Conservation (phyloP, 1,139 yeast genomes). For the Geotrichum cucujoidarum region DNA sequence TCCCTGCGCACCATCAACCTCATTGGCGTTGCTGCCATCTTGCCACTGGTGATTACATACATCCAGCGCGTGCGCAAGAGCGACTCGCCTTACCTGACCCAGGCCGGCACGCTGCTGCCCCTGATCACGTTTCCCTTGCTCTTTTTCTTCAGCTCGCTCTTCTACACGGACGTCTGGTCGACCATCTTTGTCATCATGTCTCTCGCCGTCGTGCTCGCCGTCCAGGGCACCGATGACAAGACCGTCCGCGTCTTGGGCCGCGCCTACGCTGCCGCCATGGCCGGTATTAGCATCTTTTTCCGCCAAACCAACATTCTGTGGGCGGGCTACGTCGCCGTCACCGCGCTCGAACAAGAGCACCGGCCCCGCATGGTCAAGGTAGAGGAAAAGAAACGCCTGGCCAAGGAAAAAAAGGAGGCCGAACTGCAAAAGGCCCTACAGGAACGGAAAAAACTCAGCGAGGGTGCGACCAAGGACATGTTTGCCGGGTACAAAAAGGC, state of each 20-base stretch:
- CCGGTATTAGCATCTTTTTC: conserved; percentile 47
- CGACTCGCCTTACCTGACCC: background rate
- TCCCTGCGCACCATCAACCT: conserved; percentile 56
- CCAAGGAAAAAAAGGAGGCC: background rate
- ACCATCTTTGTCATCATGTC: conserved; percentile 58
- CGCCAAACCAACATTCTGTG: conserved; percentile 91
- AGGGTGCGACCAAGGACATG: background rate
- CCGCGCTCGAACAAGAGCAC: conserved; percentile 19
- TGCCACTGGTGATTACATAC: conserved; percentile 43
- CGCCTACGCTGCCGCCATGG: conserved; percentile 26
- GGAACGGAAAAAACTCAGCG: background rate
- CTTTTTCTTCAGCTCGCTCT: conserved; percentile 66
- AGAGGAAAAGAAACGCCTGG: background rate
- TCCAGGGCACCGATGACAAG: conserved; percentile 3
- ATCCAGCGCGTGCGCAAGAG: conserved; percentile 27
- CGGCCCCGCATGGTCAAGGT: background rate
- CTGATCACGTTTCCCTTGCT: conserved; percentile 54
- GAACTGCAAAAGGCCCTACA: background rate
- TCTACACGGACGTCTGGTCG: conserved; percentile 94
- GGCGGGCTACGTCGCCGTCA: conserved; percentile 54
- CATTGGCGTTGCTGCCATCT: conserved; percentile 54
- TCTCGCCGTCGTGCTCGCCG: conserved; percentile 38
- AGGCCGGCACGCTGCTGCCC: conserved; percentile 45
- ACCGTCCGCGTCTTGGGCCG: background rate
- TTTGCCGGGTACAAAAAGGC: background rate